Base-by-base conservation (phyloP, 2,329 filamentous ascomycete genomes). In the Fusarium lateritium region DNA sequence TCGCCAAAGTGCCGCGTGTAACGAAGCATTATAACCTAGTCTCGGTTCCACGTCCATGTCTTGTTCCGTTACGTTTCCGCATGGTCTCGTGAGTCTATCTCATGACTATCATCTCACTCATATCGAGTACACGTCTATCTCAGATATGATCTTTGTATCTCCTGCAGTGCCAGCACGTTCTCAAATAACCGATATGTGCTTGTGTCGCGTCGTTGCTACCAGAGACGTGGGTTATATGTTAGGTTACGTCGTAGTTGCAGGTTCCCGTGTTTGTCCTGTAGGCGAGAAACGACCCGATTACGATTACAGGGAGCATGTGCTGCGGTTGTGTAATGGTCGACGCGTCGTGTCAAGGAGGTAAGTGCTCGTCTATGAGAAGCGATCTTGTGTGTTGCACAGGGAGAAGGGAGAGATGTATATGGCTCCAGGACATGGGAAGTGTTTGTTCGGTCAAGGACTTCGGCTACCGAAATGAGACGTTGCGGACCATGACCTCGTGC, bases 241-340 rank as follows among this genome's bases (percentile, higher is more conserved):
- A 58, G 52, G 62, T 65, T 60, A 65, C 46, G 46, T 65, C 53
- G 46, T 33, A 65, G 62, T 59, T 54, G 62, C 56, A 69, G 43
- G 56, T 36, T 69, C 39, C 62, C 62, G 53, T 61, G 56, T 70
- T 69, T 69, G 66, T 39, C 56, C 24, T 46, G 47, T 51, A 67
- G 65, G 58, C 42, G 63, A 67, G 63, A 24, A 58, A 51, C 24
- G 15, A 56, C 34, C 62, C 40, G 49, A 40, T 31, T 46, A 58
- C 40, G 49, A 40, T 31, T 46, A 58, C 57, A 63, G 40, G 43
- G 49, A 10, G 55, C 24, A 7, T 24, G 24, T 24, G 24, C 24
- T 58, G 56, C 22, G 57, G 47, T 43, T 58, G 63, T 67, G 64
- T 51, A 58, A 62, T 49, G 40, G 28, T 51, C 46, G 50, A 21